Evolutionary conservation across 129 eudicot genomes (phyloP), one percentile per base, ranked within the genome.

Genomic region (Tagetes patula): DNA sequence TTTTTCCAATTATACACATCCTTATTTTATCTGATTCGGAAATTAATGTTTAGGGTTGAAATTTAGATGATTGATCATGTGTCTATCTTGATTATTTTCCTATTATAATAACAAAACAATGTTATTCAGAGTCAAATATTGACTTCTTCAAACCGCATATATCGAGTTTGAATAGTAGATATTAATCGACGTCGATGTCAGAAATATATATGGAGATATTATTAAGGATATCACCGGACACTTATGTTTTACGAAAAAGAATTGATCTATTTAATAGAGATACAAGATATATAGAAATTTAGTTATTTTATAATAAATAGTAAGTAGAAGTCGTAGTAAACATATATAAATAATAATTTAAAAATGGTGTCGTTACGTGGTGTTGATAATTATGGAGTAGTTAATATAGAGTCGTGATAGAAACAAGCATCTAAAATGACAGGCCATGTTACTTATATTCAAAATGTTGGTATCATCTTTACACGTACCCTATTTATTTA

Each of bases 371-470:
- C 2, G 32, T 30, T 8, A 31, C 11, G n/a, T 58, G 38, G 32
- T 58, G 65, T 33, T 59, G 65, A 59, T 59, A 33, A 34, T 33
- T 34, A 60, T 34, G 42, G 27, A 60, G 66, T 60, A 11, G 41
- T 60, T 34, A 34, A 60, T 60, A 55, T 33, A 10, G 42, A 60
- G 43, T 60, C 43, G 43, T 60, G 40, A 60, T 60, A 14, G n/a
- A 60, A 60, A 34, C 66, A 34, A 60, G 42, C 3, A 60, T 9
- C 66, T 34, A 60, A 60, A 60, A 33, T 60, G 66, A 70, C 70
- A 69, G 50, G 64, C 81, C 81, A 77, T 77, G 81, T 77, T 77
- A 77, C 81, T 59, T 58, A 3, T 46, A 68, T 27, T 58, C 31
- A 77, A 56, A 56, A 56, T 12, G 53, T 76, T 10, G 7, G 13